Base-by-base conservation (phyloP, 2,329 filamentous ascomycete species). In the Colletotrichum sp. region DNA sequence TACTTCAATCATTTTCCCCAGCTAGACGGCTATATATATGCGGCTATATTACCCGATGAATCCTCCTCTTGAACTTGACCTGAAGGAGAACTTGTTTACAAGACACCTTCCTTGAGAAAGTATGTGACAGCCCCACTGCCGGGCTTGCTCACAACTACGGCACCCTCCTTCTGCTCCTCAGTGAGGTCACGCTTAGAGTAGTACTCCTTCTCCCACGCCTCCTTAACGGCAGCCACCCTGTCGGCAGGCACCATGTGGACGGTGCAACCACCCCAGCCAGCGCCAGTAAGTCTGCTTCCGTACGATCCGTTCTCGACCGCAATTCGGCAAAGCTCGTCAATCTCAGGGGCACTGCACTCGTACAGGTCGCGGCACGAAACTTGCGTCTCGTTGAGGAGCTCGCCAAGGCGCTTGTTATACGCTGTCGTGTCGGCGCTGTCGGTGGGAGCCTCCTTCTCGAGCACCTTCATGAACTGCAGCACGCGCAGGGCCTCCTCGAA, bases 191-290 rank as follows among this genome's bases (percentile, higher is more conserved):
- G 90, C 87, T 93, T 94, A 71, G 90, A 87, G 84, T 97, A 98
- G 84, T 98, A 99, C 82, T 96, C 92, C 77, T 90, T 90, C 80
- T 94, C 91, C 90, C 97, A 92, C 7, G 95, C 95, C 80, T 91
- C 89, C 83, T 91, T 95, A 27, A 99, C 94, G 30, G 88, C 91
- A 7, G 93, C 92, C 1, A 98, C 94, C 85, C 94, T 96, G 80
- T 95, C 91, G 74, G 92, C 94, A 0, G 96, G 94, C 68, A 98
- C 94, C 73, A 99, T 90, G 86, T 99, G 97, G 74, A 99, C 96
- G 76, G 92, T 97, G 86, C 97, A 98, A 4, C 97, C 97, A 77
- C 97, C 97, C 97, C 97, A 99, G 5, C 97, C 97, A 1, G 97
- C 97, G 52, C 97, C 97, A 0, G 96, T 98, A 79, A 98, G 86